Evolutionary conservation across 202 grass and related monocot genomes (phyloP), one percentile per base, ranked within the genome.

Genomic region (Sporobolus alterniflorus): DNA sequence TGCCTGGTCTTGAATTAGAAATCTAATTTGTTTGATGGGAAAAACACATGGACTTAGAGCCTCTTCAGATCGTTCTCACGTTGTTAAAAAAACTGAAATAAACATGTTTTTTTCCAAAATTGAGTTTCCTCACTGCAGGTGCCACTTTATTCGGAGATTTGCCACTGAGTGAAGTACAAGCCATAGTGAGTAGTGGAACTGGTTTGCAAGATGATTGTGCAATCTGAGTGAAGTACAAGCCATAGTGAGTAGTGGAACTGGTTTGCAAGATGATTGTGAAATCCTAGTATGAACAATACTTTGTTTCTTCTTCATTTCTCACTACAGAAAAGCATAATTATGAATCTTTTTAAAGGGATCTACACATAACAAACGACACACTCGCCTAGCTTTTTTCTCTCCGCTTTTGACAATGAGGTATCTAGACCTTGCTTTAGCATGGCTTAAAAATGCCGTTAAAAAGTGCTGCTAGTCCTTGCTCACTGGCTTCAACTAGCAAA

Each of bases 401-500:
- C 25, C 31, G 15, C 61, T 78, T 86, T 82, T 34, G 32, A 74
- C 88, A 83, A 32, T 32, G 74, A 63, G 88, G 51, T 26, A 87
- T 83, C 84, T 76, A 69, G 49, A 54, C 39, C 63, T 46, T 48
- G 51, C 79, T 75, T 79, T 86, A 48, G 49, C 52, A 81, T 76
- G 71, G 21, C 64, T 51, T 71, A 29, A 36, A 68, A 83, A 54
- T 46, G 43, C 4, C 16, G 52, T 83, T 56, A 47, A 65, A 83
- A 87, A 64, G 69, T 28, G 66, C 7, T 25, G 59, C 40, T 78
- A 76, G 42, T 57, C 65, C 39, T 64, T 66, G 44, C 44, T 80
- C 70, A 80, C 79, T 90, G 88, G 84, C 80, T 74, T 87, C 84
- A 87, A 84, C 84, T 84, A 80, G 29, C 48, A 20, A 67, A 72